Conservation (phyloP, 805 yeast genomes). For the Scheffersomyces stipitis region DNA sequence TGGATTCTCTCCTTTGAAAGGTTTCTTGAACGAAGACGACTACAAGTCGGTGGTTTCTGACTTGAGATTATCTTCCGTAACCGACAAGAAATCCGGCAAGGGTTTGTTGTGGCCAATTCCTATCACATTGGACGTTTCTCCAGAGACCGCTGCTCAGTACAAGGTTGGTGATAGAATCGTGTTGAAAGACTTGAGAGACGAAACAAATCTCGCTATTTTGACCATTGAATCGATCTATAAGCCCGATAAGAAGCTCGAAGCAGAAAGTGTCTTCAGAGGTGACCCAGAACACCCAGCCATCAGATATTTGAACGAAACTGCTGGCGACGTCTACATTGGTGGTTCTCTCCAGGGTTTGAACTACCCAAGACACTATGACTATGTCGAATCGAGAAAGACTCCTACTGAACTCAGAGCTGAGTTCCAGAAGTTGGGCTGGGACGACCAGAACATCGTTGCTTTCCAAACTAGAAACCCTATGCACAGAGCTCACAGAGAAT, state of each 20-base stretch:
- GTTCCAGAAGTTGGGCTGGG: conserved; percentile 80
- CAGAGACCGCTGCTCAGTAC: conserved; percentile 45
- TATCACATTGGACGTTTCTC: conserved; percentile 77
- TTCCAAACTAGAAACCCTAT: conserved; percentile 98
- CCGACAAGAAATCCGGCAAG: conserved; percentile 29
- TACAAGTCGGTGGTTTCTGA: conserved; percentile 66
- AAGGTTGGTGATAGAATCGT: conserved; percentile 62
- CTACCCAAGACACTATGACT: conserved; percentile 87
- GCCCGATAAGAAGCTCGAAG: conserved; percentile 81
- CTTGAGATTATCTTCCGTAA: conserved; percentile 60
- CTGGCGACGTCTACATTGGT: conserved; percentile 85
- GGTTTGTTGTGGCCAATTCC: conserved; percentile 93
- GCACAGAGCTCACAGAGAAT: conserved; percentile 97
- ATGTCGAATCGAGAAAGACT: conserved; percentile 81
- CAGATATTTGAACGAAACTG: conserved; percentile 64
- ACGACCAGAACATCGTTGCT: conserved; percentile 73
- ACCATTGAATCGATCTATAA: conserved; percentile 75
- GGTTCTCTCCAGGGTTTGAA: conserved; percentile 83
- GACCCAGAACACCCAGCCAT: conserved; percentile 97
- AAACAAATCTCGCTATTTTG: conserved; percentile 74
- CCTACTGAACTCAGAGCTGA: conserved; percentile 89
- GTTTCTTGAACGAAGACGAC: conserved; percentile 66
- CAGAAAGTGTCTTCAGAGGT: conserved; percentile 86
- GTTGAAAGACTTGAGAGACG: conserved; percentile 80
- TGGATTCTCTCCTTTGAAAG: conserved; percentile 85